A percentile compares a stretch with the other conserved stretches of the same genome.
These are phyloP conservation scores for Melampsora americana DNA, from an alignment of 1,284 basidiomycete genomes.

Conservation along the genomic window DNA sequence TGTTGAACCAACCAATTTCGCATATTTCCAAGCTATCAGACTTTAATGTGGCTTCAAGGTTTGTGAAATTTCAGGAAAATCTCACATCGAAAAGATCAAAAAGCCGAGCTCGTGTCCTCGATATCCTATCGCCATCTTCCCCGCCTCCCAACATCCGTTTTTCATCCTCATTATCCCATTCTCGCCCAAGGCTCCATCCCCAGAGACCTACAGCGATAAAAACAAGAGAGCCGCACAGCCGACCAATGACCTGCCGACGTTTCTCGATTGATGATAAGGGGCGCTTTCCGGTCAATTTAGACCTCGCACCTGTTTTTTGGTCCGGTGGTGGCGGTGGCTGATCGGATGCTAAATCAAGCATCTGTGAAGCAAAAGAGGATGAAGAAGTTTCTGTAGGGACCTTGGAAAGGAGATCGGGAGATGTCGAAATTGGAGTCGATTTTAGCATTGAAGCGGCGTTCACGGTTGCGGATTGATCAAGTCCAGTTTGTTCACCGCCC, in stretches of 20 bases:
- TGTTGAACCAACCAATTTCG: not conserved
- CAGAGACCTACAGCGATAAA: constrained; percentile 48
- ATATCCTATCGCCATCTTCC: constrained; percentile 44
- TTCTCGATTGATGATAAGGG: constrained; percentile 54
- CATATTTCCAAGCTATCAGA: not conserved
- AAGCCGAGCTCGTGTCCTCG: constrained; percentile 46
- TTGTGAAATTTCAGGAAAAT: not conserved
- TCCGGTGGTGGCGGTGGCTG: constrained; percentile 45
- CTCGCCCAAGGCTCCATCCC: constrained; percentile 51
- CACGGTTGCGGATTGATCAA: no score
- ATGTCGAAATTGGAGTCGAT: no score
- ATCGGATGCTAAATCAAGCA: constrained; percentile 46
- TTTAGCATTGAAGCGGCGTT: no score
- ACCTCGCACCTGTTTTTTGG: constrained; percentile 51
- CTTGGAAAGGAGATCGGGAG: not conserved
- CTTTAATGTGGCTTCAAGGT: not conserved
- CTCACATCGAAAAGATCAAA: constrained; percentile 51
- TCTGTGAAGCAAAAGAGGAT: constrained; percentile 32
- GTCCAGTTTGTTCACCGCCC: no score
- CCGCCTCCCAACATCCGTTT: constrained; percentile 40
- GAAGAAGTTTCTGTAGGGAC: constrained; percentile 26
- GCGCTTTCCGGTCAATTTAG: constrained; percentile 50
- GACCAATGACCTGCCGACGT: constrained; percentile 50
- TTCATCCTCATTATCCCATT: constrained; percentile 50
- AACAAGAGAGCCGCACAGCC: constrained; percentile 47